Evolutionary conservation across 768 basidiomycete genomes (phyloP), one percentile per base, ranked within the genome.

Genomic region (Mrakia gelida): DNA sequence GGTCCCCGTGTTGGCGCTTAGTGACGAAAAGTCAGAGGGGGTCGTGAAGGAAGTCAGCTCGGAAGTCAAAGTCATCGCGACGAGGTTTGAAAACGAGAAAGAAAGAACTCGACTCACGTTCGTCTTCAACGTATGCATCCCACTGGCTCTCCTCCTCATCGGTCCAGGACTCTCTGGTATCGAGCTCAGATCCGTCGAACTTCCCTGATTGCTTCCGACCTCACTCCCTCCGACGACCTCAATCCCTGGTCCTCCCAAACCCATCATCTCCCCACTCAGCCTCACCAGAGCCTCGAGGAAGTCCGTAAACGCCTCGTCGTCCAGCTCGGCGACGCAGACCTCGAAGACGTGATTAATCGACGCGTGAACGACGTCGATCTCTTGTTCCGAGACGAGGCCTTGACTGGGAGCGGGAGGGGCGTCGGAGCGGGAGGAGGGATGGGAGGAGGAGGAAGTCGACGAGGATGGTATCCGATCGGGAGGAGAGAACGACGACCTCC

Each of bases 211-310:
- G 9, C 63, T 45, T 16, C 41, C n/a, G n/a, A 23, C 15, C n/a
- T 43, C 34, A 4, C 34, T 43, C 3, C 43, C 16, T 49, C 71
- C 61, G 18, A 52, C 49, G 18, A 52, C 7, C 75, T 56, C n/a
- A 18, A 13, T 32, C 7, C 23, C 63, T 2, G 74, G 74, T 0
- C 75, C 59, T 30, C 78, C 81, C 10, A 75, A 54, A 6, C 91
- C 91, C 28, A 98, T 89, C 95, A 98, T 98, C 84, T 95, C 94
- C 15, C 89, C 87, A 82, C 94, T 96, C 34, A 98, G 86, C 81
- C 89, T 90, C 83, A 94, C 95, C 72, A 98, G 84, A 3, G 95
- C 92, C n/a, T 79, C 82, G 45, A 90, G 86, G 80, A 98, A 98
- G 80, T 90, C 88, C 68, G 87, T 87, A 85, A 95, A 98, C 4